A percentile compares a stretch with the other conserved stretches of the same genome.
Conservation (phyloP, 2,329 filamentous ascomycete species). For the Phialophora tarda region DNA sequence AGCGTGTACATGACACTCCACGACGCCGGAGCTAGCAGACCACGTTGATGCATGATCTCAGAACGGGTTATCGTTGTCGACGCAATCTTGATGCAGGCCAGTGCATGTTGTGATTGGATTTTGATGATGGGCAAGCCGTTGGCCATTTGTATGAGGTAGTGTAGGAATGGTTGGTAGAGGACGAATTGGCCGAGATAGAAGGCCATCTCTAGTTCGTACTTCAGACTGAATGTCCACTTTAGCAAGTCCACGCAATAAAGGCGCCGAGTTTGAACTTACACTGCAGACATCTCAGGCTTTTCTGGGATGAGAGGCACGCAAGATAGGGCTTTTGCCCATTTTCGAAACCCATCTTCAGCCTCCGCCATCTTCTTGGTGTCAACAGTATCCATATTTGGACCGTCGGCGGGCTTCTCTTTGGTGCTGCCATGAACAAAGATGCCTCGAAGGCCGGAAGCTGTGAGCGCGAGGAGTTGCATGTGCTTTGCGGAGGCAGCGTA, state of each 20-base stretch:
- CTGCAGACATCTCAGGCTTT: slow-evolving; percentile 20
- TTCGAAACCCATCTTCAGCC: slow-evolving; percentile 27
- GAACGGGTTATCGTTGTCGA: slow-evolving; percentile 31
- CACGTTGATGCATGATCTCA: slow-evolving; percentile 32
- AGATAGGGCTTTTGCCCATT: slow-evolving; percentile 33
- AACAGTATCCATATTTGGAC: slow-evolving; percentile 16
- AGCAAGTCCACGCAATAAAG: background rate
- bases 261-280: slow-evolving; percentile 10
- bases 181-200: slow-evolving; percentile 33
- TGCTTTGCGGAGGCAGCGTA: slow-evolving; percentile 23
- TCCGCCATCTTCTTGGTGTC: slow-evolving; percentile 25
- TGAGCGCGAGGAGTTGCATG: slow-evolving; percentile 19
- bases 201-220: slow-evolving; percentile 33
- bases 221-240: slow-evolving; percentile 15
- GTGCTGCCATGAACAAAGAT: slow-evolving; percentile 5
- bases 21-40: slow-evolving; percentile 24
- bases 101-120: slow-evolving; percentile 54
- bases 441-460: slow-evolving; percentile 19
- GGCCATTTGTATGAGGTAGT: slow-evolving; percentile 58
- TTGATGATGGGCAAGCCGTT: slow-evolving; percentile 69
- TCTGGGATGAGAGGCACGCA: slow-evolving; percentile 15
- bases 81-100: slow-evolving; percentile 37
- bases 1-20: slow-evolving; percentile 36
- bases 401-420: slow-evolving; percentile 3
- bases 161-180: slow-evolving; percentile 36